Base-by-base conservation (phyloP, 805 yeast genomes). In the Barnettozyma sucrosica region DNA sequence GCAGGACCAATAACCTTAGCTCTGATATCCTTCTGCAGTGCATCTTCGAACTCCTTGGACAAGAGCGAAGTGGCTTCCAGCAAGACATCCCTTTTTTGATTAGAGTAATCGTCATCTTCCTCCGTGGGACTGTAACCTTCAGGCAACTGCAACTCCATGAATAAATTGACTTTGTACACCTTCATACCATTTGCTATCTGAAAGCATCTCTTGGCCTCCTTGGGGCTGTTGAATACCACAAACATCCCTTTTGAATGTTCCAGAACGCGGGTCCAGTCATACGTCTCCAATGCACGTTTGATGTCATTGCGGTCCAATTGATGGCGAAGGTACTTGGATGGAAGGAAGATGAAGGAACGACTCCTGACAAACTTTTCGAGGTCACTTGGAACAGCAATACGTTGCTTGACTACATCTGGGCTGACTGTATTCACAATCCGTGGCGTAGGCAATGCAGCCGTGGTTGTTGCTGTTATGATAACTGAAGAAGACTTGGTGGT, bases 1-100 rank as follows among this genome's bases (percentile, higher is more conserved):
- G 74, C 71, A 0, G 93, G 88, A 0, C 85, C 89, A 21, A 87
- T 75, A 4, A 85, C 66, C 50, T 88, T 76, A 57, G 81, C 92
- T 54, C 85, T 72, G 21, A 89, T 76, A 65, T 89, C 95, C 51
- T 83, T 83, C 19, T 80, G 67, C 40, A 89, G 62, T 41, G 81
- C 80, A 10, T 70, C 67, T 50, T 78, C 79, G 44, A 89, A 71
- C 53, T 89, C 96, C 47, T 76, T 78, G 23, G 81, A 60, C 42
- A 89, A 67, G 45, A 74, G 66, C 20, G 73, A 66, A 1, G 77
- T 71, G 0, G 96, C 83, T 41, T 81, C 86, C 18, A 76, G 77
- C 2, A 81, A 66, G 1, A 79, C 70, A 48, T 66, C 69, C 59
- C 69, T 47, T 58, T 36, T 54, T 42, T 44, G 34, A 10, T 13